Conservation (phyloP, 2,329 filamentous ascomycete genomes). For the Penicillium hordei region DNA sequence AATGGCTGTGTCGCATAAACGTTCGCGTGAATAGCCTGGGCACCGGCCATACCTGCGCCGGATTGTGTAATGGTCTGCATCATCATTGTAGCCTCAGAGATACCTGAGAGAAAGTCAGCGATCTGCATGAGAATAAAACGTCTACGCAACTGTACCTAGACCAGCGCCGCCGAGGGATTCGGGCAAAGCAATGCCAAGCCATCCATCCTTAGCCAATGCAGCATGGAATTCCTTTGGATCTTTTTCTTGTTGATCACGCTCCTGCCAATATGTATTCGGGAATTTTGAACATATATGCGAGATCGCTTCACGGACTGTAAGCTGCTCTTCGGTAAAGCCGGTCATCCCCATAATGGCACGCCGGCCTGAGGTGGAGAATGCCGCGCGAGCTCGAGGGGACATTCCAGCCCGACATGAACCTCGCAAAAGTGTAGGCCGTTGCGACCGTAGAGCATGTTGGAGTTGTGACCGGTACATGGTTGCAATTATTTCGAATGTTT, state of each 20-base stretch:
- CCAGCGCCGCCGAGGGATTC: conserved; percentile 72
- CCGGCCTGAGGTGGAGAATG: conserved; percentile 36
- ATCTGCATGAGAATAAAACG: not conserved
- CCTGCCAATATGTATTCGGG: conserved; percentile 71
- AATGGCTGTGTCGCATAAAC: conserved; percentile 65
- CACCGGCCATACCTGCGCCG: conserved; percentile 74
- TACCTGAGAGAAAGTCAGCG: conserved; percentile 42
- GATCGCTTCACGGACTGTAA: conserved; percentile 70
- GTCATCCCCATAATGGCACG: conserved; percentile 66
- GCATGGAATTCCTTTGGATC: conserved; percentile 76
- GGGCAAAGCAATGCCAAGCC: conserved; percentile 77
- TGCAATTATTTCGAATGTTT: not conserved
- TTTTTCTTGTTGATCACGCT: conserved; percentile 66
- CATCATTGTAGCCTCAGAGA: conserved; percentile 84
- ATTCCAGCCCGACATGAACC: not conserved
- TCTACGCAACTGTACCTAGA: conserved; percentile 47
- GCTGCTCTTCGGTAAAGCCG: conserved; percentile 70
- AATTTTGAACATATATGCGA: conserved; percentile 68
- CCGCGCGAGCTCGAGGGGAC: conserved; percentile 1
- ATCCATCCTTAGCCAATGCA: conserved; percentile 71
- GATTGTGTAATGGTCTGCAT: conserved; percentile 74
- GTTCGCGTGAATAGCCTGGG: conserved; percentile 60
- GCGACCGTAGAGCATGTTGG: conserved; percentile 12
- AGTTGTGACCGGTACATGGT: conserved; percentile 19
- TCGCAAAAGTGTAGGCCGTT: conserved; percentile 1